Base-by-base conservation (phyloP, 2,329 filamentous ascomycete species). In the Neofusicoccum parvum region DNA sequence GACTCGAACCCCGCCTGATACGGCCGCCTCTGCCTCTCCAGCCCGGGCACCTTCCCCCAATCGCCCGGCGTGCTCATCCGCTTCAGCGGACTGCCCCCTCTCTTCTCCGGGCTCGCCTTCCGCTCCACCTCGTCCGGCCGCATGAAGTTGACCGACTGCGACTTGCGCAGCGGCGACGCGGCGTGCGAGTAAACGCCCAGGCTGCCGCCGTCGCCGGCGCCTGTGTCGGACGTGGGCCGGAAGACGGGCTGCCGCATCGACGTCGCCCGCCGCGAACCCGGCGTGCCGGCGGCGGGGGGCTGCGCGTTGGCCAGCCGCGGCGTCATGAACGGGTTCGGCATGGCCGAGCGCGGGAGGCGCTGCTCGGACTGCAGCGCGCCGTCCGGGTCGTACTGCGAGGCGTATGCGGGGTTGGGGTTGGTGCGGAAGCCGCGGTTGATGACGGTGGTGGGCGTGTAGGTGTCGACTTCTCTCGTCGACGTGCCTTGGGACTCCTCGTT, bases 121-220 rank as follows among this genome's bases (percentile, higher is more conserved):
- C 72, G 69, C 51, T 70, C 64, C 49, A 65, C 59, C 69, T 72
- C 73, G 20, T 78, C 74, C 2, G 64, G 54, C 27, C 77, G 68
- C 9, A 80, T 67, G 64, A 78, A 77, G 65, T 82, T 91, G 77
- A 78, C 87, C 78, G 80, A 92, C 71, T 82, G 87, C 1, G 91
- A 85, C 75, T 96, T 97, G 72, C 92, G 90, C 12, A 98, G 78
- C 0, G 94, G 94, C 11, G 92, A 96, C 46, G 89, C 90, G 5
- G 88, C 88, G 75, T 96, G 92, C 5, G 86, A 90, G 76, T 89
- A 93, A 0, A 96, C 85, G 14, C 94, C 93, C 58, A 97, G 81
- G 73, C 86, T 94, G 2, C 94, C 92, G 15, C 92, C 92, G 73
- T 90, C 88, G 10, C 86, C 83, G 20, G 63, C 56, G 23, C 72